Evolutionary conservation across 2,329 filamentous ascomycete genomes (phyloP), one percentile per base, ranked within the genome.

Genomic region (Periconia macrospinosa): DNA sequence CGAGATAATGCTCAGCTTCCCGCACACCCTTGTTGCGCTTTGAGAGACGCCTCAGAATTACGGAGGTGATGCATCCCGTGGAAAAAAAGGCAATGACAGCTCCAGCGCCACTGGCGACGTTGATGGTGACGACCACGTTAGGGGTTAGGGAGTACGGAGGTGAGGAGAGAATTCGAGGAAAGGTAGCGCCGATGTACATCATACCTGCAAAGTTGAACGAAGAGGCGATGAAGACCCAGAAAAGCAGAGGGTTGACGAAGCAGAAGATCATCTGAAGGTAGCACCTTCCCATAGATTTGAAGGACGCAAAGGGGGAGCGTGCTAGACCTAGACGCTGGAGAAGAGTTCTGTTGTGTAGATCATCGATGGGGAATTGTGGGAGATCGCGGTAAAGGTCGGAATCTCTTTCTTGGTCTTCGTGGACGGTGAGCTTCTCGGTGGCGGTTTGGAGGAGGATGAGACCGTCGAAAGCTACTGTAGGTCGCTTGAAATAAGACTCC

Each of bases 401-500:
- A 11, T 68, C 61, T 2, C 58, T 53, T 2, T 70, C 67, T 55
- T 63, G 65, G 20, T 74, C 68, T 30, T 71, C 58, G 58, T 74
- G 76, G 23, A 77, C 66, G 6, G 63, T 69, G 13, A 76, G 62
- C 50, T 72, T 76, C 55, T 76, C 75, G 0, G 71, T 71, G 2
- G 68, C 69, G 14, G 62, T 69, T 53, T 77, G 75, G 1, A 74
- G 48, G 3, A 77, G 52, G 5, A 77, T 73, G 19, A 72, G 71
- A 2, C 75, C 76, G 53, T 77, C 69, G 41, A 76, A 76, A 6
- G 76, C 75, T 9, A 78, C 67, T 0, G 70, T 70, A 0, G 75
- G 75, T 1, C 76, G 69, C 47, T 74, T 66, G 61, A 76, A 78
- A 56, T 73, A 77, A 1, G 73, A 77, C 45, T 77, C 75, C 0